Conservation (phyloP, 257 asterid genomes). For the Paraleonurus japonicus region DNA sequence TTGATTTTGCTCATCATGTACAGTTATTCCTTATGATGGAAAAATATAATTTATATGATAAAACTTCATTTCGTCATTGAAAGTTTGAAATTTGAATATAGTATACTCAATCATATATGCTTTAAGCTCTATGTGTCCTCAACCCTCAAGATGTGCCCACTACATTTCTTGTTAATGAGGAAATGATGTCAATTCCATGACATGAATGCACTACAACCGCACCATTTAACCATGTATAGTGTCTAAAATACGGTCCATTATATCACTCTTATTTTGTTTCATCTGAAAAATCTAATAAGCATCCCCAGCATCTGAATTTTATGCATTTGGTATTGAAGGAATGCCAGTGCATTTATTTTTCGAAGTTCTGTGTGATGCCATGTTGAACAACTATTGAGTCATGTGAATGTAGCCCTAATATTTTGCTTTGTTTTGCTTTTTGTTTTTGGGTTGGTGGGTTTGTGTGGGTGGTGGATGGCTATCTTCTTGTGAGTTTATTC, state of each 20-base stretch:
- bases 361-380: not conserved
- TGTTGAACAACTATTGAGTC: not conserved
- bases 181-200: not conserved
- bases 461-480: not conserved
- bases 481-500: not conserved
- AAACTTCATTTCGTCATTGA: not conserved
- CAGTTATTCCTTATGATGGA: not conserved
- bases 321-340: not conserved
- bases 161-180: not conserved
- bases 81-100: not conserved
- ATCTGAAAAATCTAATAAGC: not conserved
- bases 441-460: not conserved
- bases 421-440: not conserved
- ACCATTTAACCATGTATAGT: not conserved
- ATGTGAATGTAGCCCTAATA: not conserved
- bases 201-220: not conserved
- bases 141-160: not conserved
- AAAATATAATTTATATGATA: not conserved
- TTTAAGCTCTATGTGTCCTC: not conserved
- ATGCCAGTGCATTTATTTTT: not conserved
- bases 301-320: not conserved
- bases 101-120: not conserved
- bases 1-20: not conserved
- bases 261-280: not conserved
- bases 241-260: not conserved